phyloP scores from a whole-genome alignment of 129 eudicot genomes.

The Flaveria sonorensis region DNA sequence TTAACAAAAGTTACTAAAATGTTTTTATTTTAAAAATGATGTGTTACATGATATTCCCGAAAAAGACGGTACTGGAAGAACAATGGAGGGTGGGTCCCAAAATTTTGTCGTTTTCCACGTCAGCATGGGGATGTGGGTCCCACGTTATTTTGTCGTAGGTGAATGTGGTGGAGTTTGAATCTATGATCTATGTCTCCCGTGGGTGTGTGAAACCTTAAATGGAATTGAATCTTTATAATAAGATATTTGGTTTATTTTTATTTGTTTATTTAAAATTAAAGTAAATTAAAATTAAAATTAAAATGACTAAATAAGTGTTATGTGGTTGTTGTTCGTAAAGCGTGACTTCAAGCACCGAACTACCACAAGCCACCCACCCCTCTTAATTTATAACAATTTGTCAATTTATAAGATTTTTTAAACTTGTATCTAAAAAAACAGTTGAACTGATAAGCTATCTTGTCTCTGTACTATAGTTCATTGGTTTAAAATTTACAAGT shows the following conservation, averaged over 20 bases:
- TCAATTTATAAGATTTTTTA: too few species aligned
- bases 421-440: too few species aligned
- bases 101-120: background rate
- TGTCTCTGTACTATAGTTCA: too few species aligned
- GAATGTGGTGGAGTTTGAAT: background rate
- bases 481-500: too few species aligned
- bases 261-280: background rate
- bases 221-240: background rate
- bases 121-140: background rate
- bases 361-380: background rate
- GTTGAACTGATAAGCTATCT: too few species aligned
- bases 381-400: background rate
- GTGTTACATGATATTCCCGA: background rate
- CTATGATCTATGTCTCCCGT: background rate
- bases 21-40: background rate
- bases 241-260: background rate
- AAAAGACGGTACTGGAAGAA: background rate
- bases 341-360: background rate
- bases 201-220: background rate
- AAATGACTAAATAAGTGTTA: background rate
- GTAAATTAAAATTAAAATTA: background rate
- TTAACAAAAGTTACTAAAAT: background rate
- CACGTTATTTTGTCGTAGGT: background rate
- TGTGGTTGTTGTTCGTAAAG: background rate
- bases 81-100: background rate